These are phyloP conservation scores for Arabis hirsuta DNA, from an alignment of 345 rosid genomes.

Conservation along the genomic window DNA sequence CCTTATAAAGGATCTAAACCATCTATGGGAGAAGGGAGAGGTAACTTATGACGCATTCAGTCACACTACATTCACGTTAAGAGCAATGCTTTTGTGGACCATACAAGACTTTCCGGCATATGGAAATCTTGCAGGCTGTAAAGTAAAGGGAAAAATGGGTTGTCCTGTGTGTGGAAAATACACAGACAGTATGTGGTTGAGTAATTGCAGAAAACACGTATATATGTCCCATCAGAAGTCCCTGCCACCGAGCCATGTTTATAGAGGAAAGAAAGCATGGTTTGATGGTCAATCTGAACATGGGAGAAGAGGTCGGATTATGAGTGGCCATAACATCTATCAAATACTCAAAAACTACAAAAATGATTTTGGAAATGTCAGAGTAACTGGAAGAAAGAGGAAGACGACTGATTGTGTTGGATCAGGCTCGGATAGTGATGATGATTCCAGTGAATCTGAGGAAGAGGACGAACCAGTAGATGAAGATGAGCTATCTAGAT, in stretches of 20 bases:
- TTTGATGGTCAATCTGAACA: too few species aligned
- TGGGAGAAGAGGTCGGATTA: too few species aligned
- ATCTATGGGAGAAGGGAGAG: neutral
- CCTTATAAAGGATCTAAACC: neutral
- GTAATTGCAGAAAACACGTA: neutral
- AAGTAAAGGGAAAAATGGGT: neutral
- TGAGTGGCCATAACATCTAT: neutral
- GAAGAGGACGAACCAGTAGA: constrained; percentile 3
- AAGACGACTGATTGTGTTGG: neutral
- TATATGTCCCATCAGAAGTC: too few species aligned
- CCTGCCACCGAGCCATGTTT: too few species aligned
- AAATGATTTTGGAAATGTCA: neutral
- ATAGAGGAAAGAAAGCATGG: too few species aligned
- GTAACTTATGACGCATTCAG: neutral
- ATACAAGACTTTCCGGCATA: neutral
- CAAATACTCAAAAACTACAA: neutral
- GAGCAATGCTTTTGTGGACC: constrained; percentile 5
- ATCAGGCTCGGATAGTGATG: neutral
- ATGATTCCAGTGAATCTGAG: neutral
- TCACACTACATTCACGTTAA: neutral
- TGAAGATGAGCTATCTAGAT: neutral
- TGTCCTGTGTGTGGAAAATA: neutral
- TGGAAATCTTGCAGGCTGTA: constrained; percentile 11
- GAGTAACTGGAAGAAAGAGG: neutral
- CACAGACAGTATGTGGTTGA: neutral